A percentile compares a stretch with the other conserved stretches of the same genome.
Conservation (phyloP, 805 yeast genomes). For the Myxozyma mucilagina region DNA sequence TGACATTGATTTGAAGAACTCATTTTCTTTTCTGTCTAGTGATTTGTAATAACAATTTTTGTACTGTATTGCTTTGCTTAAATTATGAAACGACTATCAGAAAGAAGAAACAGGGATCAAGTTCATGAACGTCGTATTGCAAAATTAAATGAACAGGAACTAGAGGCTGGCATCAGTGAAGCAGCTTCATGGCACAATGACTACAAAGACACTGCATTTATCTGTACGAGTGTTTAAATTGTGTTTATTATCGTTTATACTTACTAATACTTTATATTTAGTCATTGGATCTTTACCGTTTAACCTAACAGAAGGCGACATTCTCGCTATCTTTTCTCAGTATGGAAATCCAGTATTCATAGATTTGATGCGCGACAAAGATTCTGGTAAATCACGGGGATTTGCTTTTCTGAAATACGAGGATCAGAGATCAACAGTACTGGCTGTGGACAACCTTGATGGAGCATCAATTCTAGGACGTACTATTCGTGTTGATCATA, state of each 20-base stretch:
- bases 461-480: slow-evolving; percentile 60
- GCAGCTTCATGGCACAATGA: slow-evolving; percentile 89
- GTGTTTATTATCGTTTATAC: not conserved
- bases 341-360: slow-evolving; percentile 83
- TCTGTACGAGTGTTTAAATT: slow-evolving; percentile 44
- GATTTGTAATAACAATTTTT: not conserved
- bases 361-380: slow-evolving; percentile 64
- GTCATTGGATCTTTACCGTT: slow-evolving; percentile 68
- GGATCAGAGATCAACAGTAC: slow-evolving; percentile 72
- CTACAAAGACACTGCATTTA: slow-evolving; percentile 70
- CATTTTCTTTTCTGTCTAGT: no score
- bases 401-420: slow-evolving; percentile 83
- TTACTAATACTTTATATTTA: slow-evolving; percentile 1
- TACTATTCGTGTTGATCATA: slow-evolving; percentile 65
- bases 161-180: slow-evolving; percentile 57
- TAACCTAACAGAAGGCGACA: slow-evolving; percentile 70
- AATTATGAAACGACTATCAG: slow-evolving; percentile 1
- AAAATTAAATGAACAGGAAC: slow-evolving; percentile 58
- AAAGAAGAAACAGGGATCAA: slow-evolving; percentile 7
- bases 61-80: not conserved
- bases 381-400: slow-evolving; percentile 66
- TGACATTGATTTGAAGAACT: no score
- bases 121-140: slow-evolving; percentile 20
- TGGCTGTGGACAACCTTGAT: slow-evolving; percentile 87
- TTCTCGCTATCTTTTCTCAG: slow-evolving; percentile 78